A percentile compares a stretch with the other conserved stretches of the same genome.
Evolutionary conservation across 1,139 yeast genomes (phyloP).

Genomic region (Taphrina flavorubra): DNA sequence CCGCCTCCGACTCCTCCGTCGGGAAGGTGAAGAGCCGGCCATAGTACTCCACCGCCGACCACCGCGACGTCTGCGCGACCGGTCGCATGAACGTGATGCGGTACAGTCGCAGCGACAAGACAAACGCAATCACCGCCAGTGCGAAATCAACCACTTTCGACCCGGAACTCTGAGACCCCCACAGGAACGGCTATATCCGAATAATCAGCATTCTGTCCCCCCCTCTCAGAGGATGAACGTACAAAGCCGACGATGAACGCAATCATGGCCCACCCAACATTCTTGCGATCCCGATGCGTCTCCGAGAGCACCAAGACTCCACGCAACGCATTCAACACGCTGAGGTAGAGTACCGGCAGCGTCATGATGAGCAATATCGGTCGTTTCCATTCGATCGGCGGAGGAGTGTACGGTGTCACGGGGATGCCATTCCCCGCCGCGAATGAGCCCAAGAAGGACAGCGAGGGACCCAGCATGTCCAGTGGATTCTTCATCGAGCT

Average conservation of each 20-base stretch:
- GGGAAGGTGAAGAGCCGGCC: slow-evolving; percentile 25
- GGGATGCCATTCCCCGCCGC: slow-evolving; percentile 16
- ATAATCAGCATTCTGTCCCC: background rate
- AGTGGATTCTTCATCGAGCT: slow-evolving; percentile 9
- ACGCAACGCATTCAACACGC: slow-evolving; percentile 21
- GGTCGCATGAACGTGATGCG: slow-evolving; percentile 27
- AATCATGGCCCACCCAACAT: slow-evolving; percentile 16
- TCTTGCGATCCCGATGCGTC: slow-evolving; percentile 17
- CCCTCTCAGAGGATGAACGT: background rate
- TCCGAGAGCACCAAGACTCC: slow-evolving; percentile 15
- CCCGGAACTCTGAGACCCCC: slow-evolving; percentile 31
- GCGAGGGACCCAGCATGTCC: background rate
- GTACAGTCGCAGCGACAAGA: slow-evolving; percentile 21
- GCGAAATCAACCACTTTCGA: slow-evolving; percentile 31
- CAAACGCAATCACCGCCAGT: slow-evolving; percentile 29
- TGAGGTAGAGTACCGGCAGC: slow-evolving; percentile 24
- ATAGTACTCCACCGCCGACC: slow-evolving; percentile 19
- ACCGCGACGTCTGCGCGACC: slow-evolving; percentile 21
- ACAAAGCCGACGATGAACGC: slow-evolving; percentile 21
- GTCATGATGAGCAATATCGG: slow-evolving; percentile 20
- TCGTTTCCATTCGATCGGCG: slow-evolving; percentile 27
- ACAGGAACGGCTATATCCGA: slow-evolving; percentile 18
- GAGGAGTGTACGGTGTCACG: slow-evolving; percentile 30
- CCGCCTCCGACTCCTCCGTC: slow-evolving; percentile 16
- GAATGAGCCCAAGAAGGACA: slow-evolving; percentile 5